phyloP scores from a whole-genome alignment of 1,139 yeast genomes.

The Saccharomyces hybrid region DNA sequence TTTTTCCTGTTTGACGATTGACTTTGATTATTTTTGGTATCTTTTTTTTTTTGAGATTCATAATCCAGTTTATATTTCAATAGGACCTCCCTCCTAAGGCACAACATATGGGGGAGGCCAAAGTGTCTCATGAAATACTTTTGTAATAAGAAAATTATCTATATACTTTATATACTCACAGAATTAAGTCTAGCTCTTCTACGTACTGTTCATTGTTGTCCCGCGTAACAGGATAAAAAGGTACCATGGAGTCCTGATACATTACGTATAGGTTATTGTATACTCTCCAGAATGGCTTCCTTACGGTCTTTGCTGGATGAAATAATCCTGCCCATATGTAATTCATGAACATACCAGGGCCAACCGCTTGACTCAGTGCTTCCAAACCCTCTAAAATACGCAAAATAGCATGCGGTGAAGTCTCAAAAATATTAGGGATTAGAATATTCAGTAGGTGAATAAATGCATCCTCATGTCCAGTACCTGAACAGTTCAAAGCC shows the following conservation, averaged over 20 bases:
- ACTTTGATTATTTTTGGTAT: background rate
- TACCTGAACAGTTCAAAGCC: conserved; percentile 71
- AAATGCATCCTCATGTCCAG: conserved; percentile 67
- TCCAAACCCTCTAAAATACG: conserved; percentile 78
- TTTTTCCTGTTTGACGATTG: background rate
- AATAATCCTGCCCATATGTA: conserved; percentile 85
- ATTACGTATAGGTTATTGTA: conserved; percentile 73
- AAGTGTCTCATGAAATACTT: background rate
- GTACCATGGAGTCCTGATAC: conserved; percentile 68
- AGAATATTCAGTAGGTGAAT: conserved; percentile 67
- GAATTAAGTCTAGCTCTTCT: conserved; percentile 36
- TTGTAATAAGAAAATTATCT: background rate
- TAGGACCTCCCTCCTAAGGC: background rate
- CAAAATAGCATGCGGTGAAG: conserved; percentile 88
- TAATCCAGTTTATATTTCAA: background rate
- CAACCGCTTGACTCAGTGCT: conserved; percentile 63
- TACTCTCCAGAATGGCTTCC: conserved; percentile 78
- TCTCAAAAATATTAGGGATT: conserved; percentile 80
- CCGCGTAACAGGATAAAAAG: conserved; percentile 63
- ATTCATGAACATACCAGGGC: conserved; percentile 65
- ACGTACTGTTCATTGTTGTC: conserved; percentile 26
- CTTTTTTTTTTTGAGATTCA: background rate
- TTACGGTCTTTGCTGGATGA: conserved; percentile 86
- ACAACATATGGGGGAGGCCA: background rate
- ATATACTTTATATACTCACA: conserved; percentile 11